Evolutionary conservation across 2,329 filamentous ascomycete species (phyloP).

Genomic region (Fusarium oligoseptatum): DNA sequence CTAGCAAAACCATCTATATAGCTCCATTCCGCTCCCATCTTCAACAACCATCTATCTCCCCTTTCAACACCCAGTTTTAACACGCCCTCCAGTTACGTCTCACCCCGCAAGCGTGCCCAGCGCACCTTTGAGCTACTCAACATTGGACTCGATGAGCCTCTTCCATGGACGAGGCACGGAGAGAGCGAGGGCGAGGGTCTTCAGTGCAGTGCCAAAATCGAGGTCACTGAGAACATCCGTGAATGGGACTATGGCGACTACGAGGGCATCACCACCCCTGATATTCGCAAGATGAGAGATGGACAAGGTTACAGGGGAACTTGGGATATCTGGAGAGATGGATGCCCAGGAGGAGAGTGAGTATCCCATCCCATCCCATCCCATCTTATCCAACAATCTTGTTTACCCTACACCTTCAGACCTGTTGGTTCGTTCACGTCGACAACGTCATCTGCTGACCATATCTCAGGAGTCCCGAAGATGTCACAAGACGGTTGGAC

Average conservation of each 20-base stretch:
- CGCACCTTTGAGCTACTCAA: constrained; percentile 90
- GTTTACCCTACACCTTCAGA: constrained; percentile 8
- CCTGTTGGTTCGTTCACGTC: neutral
- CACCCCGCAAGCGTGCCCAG: constrained; percentile 86
- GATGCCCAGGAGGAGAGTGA: constrained; percentile 87
- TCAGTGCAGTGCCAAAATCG: constrained; percentile 70
- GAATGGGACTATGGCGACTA: constrained; percentile 94
- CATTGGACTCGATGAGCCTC: constrained; percentile 73
- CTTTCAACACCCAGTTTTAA: constrained; percentile 4
- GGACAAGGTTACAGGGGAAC: constrained; percentile 67
- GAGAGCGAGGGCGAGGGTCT: constrained; percentile 53
- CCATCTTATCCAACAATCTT: neutral
- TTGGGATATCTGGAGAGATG: constrained; percentile 94
- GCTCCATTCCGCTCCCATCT: neutral
- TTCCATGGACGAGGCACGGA: constrained; percentile 77
- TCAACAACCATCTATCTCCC: neutral
- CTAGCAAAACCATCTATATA: neutral
- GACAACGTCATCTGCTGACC: constrained; percentile 18
- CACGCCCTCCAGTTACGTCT: constrained; percentile 75
- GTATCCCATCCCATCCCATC: constrained; percentile 48
- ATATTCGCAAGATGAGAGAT: constrained; percentile 72
- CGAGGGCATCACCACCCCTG: constrained; percentile 80
- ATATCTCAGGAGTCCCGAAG: constrained; percentile 71
- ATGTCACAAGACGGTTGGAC: constrained; percentile 81
- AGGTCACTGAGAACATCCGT: constrained; percentile 78